Base-by-base conservation (phyloP, 1,284 basidiomycete species). In the Trametes versicolor region DNA sequence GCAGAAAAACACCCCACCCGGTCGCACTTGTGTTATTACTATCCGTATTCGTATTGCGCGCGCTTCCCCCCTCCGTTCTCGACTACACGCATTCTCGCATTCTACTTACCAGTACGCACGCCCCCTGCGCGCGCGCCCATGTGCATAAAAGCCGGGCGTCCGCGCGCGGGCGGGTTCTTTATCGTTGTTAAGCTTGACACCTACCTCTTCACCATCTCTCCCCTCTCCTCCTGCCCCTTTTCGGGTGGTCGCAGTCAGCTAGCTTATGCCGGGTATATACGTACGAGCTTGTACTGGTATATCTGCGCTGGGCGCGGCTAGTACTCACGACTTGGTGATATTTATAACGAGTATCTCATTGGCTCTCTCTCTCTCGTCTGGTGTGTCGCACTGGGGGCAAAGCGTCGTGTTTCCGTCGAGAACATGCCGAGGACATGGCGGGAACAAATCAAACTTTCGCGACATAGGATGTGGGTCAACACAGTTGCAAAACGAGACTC, bases 261-360 rank as follows among this genome's bases (percentile, higher is more conserved):
- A 60, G 57, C 55, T 65, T 34, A 39, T 58, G 60, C 63, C 58
- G 37, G 65, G 60, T 72, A 70, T 72, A 70, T 74, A 72, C 65
- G 65, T 69, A 71, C 66, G 64, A 58, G 65, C 62, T 62, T 67
- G 60, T 66, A 62, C 55, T 64, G 69, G 70, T 70, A 73, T 73
- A 70, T 68, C 70, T 65, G 72, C 73, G 72, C 72, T 71, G 71
- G 64, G 69, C 73, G 71, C 70, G 58, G 32, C 53, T 56, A 29
- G 57, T 51, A 37, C 64, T 48, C 45, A 50, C 58, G 61, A 60
- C 36, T 63, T 62, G 49, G 61, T 66, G 62, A 61, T 67, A 67
- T 67, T 67, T 67, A 67, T 67, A 58, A 39, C 58, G 62, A 60
- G 57, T 52, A 59, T 56, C 64, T 59, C 56, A 65, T 54, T 61